These are phyloP conservation scores for Rhizopogon vesiculosus DNA, from an alignment of 768 basidiomycete species.

Conservation along the genomic window DNA sequence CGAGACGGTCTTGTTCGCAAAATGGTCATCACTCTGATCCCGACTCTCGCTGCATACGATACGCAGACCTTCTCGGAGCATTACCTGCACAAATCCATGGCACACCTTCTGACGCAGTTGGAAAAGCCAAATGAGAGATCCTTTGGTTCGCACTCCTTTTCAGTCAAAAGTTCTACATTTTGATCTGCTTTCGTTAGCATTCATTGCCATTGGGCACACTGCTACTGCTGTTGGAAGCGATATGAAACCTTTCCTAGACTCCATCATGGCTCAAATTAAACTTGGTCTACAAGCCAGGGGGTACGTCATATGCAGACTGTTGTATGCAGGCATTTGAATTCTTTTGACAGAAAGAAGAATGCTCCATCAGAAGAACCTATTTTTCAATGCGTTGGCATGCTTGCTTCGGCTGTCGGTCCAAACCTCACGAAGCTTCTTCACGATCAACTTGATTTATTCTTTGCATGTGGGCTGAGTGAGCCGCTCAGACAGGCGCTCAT, in stretches of 20 bases:
- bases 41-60: constrained; percentile 91
- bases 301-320: constrained; percentile 35
- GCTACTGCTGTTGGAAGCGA: constrained; percentile 88
- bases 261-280: constrained; percentile 86
- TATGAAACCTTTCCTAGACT: constrained; percentile 94
- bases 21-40: constrained; percentile 94
- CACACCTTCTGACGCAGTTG: constrained; percentile 80
- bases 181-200: constrained; percentile 48
- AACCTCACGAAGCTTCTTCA: constrained; percentile 94
- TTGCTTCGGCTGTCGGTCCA: constrained; percentile 91
- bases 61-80: constrained; percentile 88
- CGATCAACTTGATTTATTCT: constrained; percentile 96
- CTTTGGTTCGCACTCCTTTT: constrained; percentile 54
- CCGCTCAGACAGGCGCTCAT: constrained; percentile 80
- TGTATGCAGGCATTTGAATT: constrained; percentile 2
- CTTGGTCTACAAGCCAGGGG: constrained; percentile 83
- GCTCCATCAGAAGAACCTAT: constrained; percentile 92
- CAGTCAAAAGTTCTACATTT: not conserved
- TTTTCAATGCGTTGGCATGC: constrained; percentile 96
- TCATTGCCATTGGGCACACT: constrained; percentile 94
- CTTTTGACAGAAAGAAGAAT: constrained; percentile 64
- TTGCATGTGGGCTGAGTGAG: constrained; percentile 89
- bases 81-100: constrained; percentile 93
- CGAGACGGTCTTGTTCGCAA: constrained; percentile 85
- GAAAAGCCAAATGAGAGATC: constrained; percentile 87